Evolutionary conservation across 108 stramenopile species (phyloP).

Genomic region (Hondaea fermentalgiana): DNA sequence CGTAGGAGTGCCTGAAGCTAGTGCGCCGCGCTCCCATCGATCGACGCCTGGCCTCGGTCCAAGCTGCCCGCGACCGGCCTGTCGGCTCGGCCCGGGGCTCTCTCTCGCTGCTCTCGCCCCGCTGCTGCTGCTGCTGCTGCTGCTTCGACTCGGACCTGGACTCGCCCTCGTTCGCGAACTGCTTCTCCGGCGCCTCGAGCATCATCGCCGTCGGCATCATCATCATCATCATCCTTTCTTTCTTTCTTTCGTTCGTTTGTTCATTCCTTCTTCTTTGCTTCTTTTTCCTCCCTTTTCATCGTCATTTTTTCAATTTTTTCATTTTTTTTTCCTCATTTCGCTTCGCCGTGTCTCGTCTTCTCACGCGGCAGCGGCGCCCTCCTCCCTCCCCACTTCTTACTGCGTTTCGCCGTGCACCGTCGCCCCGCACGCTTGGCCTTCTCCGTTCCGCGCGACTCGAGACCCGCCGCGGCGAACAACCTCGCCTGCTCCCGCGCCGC

Average conservation of each 20-base stretch:
- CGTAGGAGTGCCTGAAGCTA: background rate
- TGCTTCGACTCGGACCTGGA: background rate
- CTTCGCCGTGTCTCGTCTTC: background rate
- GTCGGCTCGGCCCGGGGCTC: too few species aligned
- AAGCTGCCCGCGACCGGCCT: background rate
- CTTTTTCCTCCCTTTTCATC: background rate
- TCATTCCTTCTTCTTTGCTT: background rate
- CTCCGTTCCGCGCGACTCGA: too few species aligned
- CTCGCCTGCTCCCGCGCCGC: too few species aligned
- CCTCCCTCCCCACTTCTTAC: background rate
- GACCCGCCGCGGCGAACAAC: too few species aligned
- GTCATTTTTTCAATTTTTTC: background rate
- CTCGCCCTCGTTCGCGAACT: too few species aligned
- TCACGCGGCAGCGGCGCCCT: background rate
- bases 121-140: background rate
- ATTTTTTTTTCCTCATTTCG: background rate
- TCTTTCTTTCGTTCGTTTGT: background rate
- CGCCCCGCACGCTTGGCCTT: too few species aligned
- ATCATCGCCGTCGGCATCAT: background rate
- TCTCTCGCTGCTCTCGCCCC: background rate
- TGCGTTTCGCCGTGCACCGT: too few species aligned
- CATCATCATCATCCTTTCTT: background rate
- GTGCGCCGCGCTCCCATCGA: background rate
- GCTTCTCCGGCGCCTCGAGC: background rate
- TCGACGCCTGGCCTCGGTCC: background rate